phyloP scores from a whole-genome alignment of 139 green algal species.

The Ettlia oleoabundans region DNA sequence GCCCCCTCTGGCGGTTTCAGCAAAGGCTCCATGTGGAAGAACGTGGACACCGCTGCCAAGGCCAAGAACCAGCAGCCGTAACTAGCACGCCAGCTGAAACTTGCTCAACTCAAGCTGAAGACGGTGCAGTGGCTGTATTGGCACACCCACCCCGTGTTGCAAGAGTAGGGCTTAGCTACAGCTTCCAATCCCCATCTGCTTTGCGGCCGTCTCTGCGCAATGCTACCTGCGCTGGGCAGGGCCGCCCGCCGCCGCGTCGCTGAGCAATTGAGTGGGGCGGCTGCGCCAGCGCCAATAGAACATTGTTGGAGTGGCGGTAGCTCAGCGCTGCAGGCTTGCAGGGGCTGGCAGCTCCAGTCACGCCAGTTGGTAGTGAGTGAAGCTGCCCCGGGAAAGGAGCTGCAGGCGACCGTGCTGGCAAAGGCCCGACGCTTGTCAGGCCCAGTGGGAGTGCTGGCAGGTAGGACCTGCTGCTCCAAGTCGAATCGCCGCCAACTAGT shows the following conservation, averaged over 20 bases:
- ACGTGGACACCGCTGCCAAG: background rate
- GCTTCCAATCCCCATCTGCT: background rate
- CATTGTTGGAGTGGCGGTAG: background rate
- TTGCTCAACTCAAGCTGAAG: too few relatives aligned
- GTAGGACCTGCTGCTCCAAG: background rate
- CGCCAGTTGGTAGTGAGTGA: background rate
- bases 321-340: background rate
- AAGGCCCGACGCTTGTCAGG: conserved; percentile 20
- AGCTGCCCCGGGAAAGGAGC: background rate
- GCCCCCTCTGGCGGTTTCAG: conserved; percentile 12
- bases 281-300: background rate
- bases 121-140: too few relatives aligned
- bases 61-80: conserved; percentile 10
- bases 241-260: background rate
- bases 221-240: background rate
- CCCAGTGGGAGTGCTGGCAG: conserved; percentile 12
- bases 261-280: background rate
- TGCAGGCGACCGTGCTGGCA: background rate
- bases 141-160: too few relatives aligned
- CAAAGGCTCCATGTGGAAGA: conserved; percentile 17
- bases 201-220: background rate
- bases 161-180: too few relatives aligned
- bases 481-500: background rate
- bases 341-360: background rate
- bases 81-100: too few relatives aligned